Percentiles rank a stretch among this genome's conserved stretches.
Evolutionary conservation across 352 stramenopile genomes (phyloP).

Genomic region (Phytophthora multivora): DNA sequence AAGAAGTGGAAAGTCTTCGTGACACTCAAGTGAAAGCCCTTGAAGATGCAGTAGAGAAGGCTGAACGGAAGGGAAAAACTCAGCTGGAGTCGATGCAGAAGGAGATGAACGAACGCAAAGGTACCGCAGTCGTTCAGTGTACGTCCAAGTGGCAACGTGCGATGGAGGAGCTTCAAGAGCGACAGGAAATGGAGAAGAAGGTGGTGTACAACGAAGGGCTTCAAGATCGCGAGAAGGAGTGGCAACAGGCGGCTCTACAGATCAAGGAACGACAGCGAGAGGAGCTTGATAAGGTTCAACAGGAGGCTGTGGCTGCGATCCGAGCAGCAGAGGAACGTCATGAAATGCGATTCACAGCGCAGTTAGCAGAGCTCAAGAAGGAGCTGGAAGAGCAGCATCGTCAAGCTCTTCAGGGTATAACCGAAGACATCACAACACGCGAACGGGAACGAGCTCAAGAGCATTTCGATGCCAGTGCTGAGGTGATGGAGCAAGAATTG

Average conservation of each 20-base stretch:
- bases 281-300: slow-evolving; percentile 61
- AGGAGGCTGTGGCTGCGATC: slow-evolving; percentile 67
- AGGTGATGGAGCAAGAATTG: slow-evolving; percentile 35
- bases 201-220: slow-evolving; percentile 63
- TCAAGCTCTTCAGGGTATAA: slow-evolving; percentile 19
- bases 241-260: slow-evolving; percentile 69
- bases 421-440: slow-evolving; percentile 28
- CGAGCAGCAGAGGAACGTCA: slow-evolving; percentile 70
- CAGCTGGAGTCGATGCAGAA: slow-evolving; percentile 54
- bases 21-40: slow-evolving; percentile 39
- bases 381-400: slow-evolving; percentile 43
- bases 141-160: slow-evolving; percentile 75
- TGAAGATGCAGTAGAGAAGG: slow-evolving; percentile 32
- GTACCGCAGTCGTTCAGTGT: slow-evolving; percentile 58
- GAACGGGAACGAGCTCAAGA: slow-evolving; percentile 33
- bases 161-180: slow-evolving; percentile 67
- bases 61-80: slow-evolving; percentile 39
- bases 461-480: slow-evolving; percentile 13
- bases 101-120: slow-evolving; percentile 70
- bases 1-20: slow-evolving; percentile 36
- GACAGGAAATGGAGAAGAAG: slow-evolving; percentile 67
- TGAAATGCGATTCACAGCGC: slow-evolving; percentile 48
- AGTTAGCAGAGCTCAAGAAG: slow-evolving; percentile 33
- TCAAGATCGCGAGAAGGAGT: slow-evolving; percentile 74
- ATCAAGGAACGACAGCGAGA: slow-evolving; percentile 82